These are phyloP conservation scores for Thermothelomyces thermophilus DNA, from an alignment of 2,329 filamentous ascomycete genomes.

Conservation along the genomic window DNA sequence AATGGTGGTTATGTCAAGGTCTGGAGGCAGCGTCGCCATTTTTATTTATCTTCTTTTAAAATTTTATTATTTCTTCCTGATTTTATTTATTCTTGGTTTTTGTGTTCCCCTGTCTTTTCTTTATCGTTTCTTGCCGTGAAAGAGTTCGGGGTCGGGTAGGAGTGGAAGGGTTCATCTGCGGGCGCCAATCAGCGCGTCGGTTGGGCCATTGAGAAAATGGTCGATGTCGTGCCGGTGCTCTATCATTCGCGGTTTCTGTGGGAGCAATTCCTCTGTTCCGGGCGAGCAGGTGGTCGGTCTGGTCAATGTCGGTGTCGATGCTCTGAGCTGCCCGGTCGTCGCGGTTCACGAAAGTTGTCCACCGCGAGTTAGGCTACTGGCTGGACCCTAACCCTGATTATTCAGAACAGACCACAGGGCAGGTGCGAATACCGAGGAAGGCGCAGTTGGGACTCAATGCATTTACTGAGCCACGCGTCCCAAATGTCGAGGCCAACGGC, in stretches of 20 bases:
- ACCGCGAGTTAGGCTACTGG: background rate
- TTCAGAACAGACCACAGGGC: background rate
- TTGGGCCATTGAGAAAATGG: background rate
- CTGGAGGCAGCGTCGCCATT: slow-evolving; percentile 5
- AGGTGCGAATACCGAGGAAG: too few relatives aligned
- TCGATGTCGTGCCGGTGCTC: too few relatives aligned
- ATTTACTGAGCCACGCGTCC: too few relatives aligned
- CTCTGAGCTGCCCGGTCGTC: background rate
- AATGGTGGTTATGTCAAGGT: slow-evolving; percentile 11
- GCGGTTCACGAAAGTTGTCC: too few relatives aligned
- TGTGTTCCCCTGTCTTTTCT: background rate
- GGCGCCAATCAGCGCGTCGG: background rate
- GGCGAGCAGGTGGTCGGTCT: too few relatives aligned
- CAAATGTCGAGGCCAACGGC: too few relatives aligned
- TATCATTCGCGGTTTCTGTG: background rate
- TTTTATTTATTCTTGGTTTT: background rate
- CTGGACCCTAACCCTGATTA: slow-evolving; percentile 1
- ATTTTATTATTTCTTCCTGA: too few relatives aligned
- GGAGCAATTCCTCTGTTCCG: too few relatives aligned
- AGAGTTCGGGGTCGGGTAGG: too few relatives aligned
- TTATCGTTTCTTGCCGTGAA: background rate
- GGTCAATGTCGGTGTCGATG: background rate
- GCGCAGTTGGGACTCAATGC: too few relatives aligned
- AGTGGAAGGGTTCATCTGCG: background rate
- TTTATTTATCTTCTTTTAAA: slow-evolving; percentile 3